Conservation (phyloP, 768 basidiomycete species). For the Mycena indigotica region DNA sequence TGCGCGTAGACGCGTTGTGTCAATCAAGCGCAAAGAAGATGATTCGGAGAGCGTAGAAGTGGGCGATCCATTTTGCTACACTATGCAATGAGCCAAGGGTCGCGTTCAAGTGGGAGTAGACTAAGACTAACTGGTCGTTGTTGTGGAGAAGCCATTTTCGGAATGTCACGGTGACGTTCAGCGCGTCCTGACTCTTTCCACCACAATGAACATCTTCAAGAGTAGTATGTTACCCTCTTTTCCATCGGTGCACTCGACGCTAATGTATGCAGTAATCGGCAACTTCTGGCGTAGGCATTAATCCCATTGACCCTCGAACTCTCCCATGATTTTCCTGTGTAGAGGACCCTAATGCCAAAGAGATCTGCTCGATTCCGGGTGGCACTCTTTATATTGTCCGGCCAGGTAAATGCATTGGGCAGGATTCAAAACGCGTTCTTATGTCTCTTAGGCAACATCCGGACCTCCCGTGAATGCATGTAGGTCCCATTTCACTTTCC, state of each 20-base stretch:
- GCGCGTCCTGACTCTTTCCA: constrained; percentile 1
- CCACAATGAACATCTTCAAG: constrained; percentile 80
- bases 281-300: constrained; percentile 86
- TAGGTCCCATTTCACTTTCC: constrained; percentile 42
- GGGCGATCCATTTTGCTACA: constrained; percentile 24
- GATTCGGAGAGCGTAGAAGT: constrained; percentile 39
- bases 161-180: constrained; percentile 24
- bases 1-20: constrained; percentile 36
- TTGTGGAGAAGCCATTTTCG: constrained; percentile 28
- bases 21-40: constrained; percentile 26
- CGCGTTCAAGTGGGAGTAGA: background rate
- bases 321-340: constrained; percentile 31
- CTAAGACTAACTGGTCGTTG: constrained; percentile 9
- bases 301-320: constrained; percentile 24
- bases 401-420: constrained; percentile 44
- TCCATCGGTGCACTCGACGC: constrained; percentile 26
- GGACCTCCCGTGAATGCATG: constrained; percentile 97
- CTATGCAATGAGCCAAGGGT: background rate
- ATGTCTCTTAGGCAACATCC: constrained; percentile 58
- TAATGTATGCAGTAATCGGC: constrained; percentile 63
- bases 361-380: constrained; percentile 91
- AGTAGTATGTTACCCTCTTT: constrained; percentile 56
- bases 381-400: constrained; percentile 91
- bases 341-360: constrained; percentile 94
- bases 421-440: background rate